Evolutionary conservation across 2,329 filamentous ascomycete species (phyloP).

Genomic region (Colletotrichum tofieldiae): DNA sequence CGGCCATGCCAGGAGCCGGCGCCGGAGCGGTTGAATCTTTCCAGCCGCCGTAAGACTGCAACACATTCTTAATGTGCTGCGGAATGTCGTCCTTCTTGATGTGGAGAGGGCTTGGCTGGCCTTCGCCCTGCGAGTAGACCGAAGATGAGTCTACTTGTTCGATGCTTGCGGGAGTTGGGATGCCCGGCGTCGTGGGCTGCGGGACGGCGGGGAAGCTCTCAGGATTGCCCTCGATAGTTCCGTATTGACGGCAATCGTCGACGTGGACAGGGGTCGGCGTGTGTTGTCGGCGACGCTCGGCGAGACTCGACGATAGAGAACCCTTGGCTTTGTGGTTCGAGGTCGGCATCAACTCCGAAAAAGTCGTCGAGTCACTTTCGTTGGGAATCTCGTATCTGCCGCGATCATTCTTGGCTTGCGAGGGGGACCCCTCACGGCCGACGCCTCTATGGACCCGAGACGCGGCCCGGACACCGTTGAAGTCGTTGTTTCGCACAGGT

Average conservation of each 20-base stretch:
- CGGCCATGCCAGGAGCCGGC: slow-evolving; percentile 2
- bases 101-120: slow-evolving; percentile 20
- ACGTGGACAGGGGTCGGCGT: slow-evolving; percentile 27
- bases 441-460: slow-evolving; percentile 3
- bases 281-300: slow-evolving; percentile 37
- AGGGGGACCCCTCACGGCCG: background rate
- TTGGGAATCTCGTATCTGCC: slow-evolving; percentile 2
- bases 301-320: slow-evolving; percentile 36
- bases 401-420: background rate
- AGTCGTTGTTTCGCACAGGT: slow-evolving; percentile 44
- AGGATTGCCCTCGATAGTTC: slow-evolving; percentile 18
- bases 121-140: slow-evolving; percentile 39
- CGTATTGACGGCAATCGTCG: slow-evolving; percentile 34
- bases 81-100: slow-evolving; percentile 29
- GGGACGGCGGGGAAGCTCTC: slow-evolving; percentile 44
- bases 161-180: background rate
- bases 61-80: slow-evolving; percentile 31
- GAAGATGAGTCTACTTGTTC: slow-evolving; percentile 38
- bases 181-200: slow-evolving; percentile 42
- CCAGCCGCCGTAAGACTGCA: slow-evolving; percentile 42
- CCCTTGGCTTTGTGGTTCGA: slow-evolving; percentile 18
- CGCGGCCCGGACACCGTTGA: background rate
- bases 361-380: slow-evolving; percentile 37
- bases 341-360: slow-evolving; percentile 37
- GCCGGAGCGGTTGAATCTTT: slow-evolving; percentile 15